phyloP scores from a whole-genome alignment of 2,329 filamentous ascomycete species.

The Talaromyces sp. region DNA sequence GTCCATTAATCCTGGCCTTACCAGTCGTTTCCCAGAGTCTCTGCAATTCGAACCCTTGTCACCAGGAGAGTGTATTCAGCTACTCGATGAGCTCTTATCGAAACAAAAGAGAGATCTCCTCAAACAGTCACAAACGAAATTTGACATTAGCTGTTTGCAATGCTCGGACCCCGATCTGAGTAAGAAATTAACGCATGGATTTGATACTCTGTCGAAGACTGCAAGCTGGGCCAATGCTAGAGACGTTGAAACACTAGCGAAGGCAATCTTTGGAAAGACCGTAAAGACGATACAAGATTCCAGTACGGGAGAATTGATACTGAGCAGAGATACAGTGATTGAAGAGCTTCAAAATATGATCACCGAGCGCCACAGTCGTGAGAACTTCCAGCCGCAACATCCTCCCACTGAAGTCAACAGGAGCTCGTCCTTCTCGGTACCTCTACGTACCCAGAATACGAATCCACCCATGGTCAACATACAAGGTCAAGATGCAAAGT shows the following conservation, averaged over 20 bases:
- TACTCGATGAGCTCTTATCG: constrained; percentile 36
- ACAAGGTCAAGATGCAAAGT: not conserved
- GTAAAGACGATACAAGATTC: constrained; percentile 17
- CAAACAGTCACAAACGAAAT: constrained; percentile 14
- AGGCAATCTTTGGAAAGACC: constrained; percentile 43
- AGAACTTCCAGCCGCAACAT: not conserved
- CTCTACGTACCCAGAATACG: not conserved
- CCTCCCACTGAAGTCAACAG: not conserved
- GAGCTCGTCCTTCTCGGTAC: not conserved
- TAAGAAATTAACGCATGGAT: constrained; percentile 22
- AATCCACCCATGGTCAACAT: not conserved
- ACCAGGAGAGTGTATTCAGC: constrained; percentile 40
- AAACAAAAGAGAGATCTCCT: constrained; percentile 23
- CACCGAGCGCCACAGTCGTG: not conserved
- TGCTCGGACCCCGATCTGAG: constrained; percentile 18
- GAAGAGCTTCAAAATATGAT: constrained; percentile 17
- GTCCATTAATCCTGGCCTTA: constrained; percentile 57
- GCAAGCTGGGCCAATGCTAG: constrained; percentile 59
- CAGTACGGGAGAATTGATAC: not conserved
- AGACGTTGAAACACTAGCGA: constrained; percentile 54
- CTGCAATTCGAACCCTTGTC: constrained; percentile 51
- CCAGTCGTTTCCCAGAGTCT: constrained; percentile 59
- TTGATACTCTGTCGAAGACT: constrained; percentile 40
- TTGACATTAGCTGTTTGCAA: constrained; percentile 26
- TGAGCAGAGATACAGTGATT: constrained; percentile 14